These are phyloP conservation scores for Mortierella polycephala DNA, from an alignment of 371 early-diverging fungal genomes.

Conservation along the genomic window DNA sequence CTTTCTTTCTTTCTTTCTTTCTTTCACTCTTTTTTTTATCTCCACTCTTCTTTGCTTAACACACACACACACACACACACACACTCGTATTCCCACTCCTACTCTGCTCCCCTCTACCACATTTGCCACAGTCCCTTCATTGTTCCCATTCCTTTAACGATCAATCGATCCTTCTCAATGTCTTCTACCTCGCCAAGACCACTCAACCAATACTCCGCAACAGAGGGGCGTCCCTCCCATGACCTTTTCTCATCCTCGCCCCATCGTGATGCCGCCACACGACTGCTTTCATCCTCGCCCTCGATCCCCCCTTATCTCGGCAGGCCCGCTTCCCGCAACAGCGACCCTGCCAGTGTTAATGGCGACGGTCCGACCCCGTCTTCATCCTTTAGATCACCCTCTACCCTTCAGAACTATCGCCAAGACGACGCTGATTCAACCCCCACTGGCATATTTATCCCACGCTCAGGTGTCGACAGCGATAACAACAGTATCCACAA, in stretches of 20 bases:
- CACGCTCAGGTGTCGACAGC: slow-evolving; percentile 31
- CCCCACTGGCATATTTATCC: slow-evolving; percentile 1
- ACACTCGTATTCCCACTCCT: neutral
- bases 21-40: neutral
- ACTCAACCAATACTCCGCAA: slow-evolving; percentile 2
- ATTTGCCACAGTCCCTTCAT: neutral
- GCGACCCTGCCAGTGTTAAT: slow-evolving; percentile 17
- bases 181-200: slow-evolving; percentile 22
- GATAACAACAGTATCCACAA: slow-evolving; percentile 40
- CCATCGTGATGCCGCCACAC: slow-evolving; percentile 39
- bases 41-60: too few relatives aligned
- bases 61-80: neutral
- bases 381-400: slow-evolving; percentile 52
- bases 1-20: neutral
- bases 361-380: slow-evolving; percentile 34
- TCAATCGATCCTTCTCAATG: slow-evolving; percentile 1
- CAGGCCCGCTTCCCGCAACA: slow-evolving; percentile 28
- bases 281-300: slow-evolving; percentile 48
- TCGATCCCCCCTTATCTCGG: slow-evolving; percentile 31
- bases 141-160: neutral
- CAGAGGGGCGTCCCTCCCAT: slow-evolving; percentile 22
- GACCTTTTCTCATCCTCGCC: slow-evolving; percentile 49
- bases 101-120: neutral
- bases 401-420: slow-evolving; percentile 52
- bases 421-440: slow-evolving; percentile 10